Evolutionary conservation across 1,284 basidiomycete genomes (phyloP).

Genomic region (Pyrrhoderma lamaoense): DNA sequence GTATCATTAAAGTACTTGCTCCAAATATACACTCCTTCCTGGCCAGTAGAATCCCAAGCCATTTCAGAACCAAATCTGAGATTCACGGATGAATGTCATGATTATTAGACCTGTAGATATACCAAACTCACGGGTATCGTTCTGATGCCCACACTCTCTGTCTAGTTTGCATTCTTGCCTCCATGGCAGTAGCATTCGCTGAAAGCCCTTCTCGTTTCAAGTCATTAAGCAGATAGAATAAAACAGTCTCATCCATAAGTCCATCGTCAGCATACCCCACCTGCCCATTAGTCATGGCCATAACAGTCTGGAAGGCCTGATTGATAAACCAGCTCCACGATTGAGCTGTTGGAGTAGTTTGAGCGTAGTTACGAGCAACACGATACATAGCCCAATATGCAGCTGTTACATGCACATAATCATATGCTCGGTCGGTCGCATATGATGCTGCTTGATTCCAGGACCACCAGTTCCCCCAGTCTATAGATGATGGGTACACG

Average conservation of each 20-base stretch:
- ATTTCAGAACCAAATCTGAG: slow-evolving; percentile 51
- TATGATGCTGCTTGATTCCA: slow-evolving; percentile 46
- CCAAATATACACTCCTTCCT: slow-evolving; percentile 52
- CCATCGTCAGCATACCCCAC: slow-evolving; percentile 44
- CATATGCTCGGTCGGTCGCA: slow-evolving; percentile 47
- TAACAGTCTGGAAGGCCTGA: slow-evolving; percentile 45
- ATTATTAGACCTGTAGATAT: neutral
- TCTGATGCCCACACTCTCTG: slow-evolving; percentile 40
- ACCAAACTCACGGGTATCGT: slow-evolving; percentile 41
- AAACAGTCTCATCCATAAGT: slow-evolving; percentile 54
- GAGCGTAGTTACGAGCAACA: slow-evolving; percentile 47
- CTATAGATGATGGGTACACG: slow-evolving; percentile 40
- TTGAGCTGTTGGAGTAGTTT: slow-evolving; percentile 37
- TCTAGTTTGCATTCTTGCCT: slow-evolving; percentile 41
- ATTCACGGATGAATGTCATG: slow-evolving; percentile 1
- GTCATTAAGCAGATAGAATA: slow-evolving; percentile 42
- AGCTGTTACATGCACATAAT: slow-evolving; percentile 51
- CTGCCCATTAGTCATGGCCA: slow-evolving; percentile 39
- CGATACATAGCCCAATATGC: slow-evolving; percentile 55
- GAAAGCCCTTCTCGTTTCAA: slow-evolving; percentile 46
- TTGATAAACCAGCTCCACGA: slow-evolving; percentile 53
- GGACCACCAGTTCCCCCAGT: slow-evolving; percentile 54
- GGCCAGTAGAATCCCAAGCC: slow-evolving; percentile 58
- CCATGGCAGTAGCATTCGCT: slow-evolving; percentile 40
- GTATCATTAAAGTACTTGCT: slow-evolving; percentile 48